phyloP scores from a whole-genome alignment of 192 early-diverging fungal species.

The Coemansia furcata region DNA sequence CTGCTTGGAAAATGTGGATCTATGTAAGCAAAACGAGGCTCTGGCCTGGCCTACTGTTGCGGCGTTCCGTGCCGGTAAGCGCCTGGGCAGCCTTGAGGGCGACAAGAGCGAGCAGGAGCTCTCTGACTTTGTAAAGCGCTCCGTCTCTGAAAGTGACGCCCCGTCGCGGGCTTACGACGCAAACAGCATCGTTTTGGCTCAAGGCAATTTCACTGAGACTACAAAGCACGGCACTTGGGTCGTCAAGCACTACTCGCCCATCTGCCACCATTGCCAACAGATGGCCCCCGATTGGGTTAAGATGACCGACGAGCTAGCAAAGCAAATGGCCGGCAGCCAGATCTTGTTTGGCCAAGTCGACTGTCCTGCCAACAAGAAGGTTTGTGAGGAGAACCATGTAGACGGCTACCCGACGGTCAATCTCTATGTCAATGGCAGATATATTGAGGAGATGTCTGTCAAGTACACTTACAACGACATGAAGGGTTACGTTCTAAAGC shows the following conservation, averaged over 20 bases:
- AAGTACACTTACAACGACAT: slow-evolving; percentile 35
- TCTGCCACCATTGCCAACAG: slow-evolving; percentile 78
- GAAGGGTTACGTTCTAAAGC: slow-evolving; percentile 43
- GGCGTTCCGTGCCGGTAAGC: slow-evolving; percentile 43
- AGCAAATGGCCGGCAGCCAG: slow-evolving; percentile 25
- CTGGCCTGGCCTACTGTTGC: slow-evolving; percentile 58
- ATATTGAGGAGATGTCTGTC: slow-evolving; percentile 34
- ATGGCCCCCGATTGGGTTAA: slow-evolving; percentile 78
- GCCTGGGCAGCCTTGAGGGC: slow-evolving; percentile 12
- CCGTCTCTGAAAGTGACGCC: background rate
- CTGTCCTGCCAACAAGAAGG: slow-evolving; percentile 60
- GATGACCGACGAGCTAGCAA: slow-evolving; percentile 57
- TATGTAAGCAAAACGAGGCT: slow-evolving; percentile 60
- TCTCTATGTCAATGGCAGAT: slow-evolving; percentile 53
- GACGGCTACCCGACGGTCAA: slow-evolving; percentile 60
- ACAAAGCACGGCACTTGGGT: slow-evolving; percentile 72
- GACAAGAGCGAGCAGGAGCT: slow-evolving; percentile 31
- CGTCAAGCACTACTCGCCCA: slow-evolving; percentile 85
- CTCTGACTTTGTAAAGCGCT: slow-evolving; percentile 15
- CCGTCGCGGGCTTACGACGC: slow-evolving; percentile 10
- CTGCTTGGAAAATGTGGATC: slow-evolving; percentile 59
- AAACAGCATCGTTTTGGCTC: slow-evolving; percentile 52
- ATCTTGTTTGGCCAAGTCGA: slow-evolving; percentile 71
- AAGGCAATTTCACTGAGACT: slow-evolving; percentile 50
- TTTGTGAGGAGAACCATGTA: slow-evolving; percentile 63